Conservation (phyloP, 2,329 filamentous ascomycete genomes). For the Fusarium ramigenum region DNA sequence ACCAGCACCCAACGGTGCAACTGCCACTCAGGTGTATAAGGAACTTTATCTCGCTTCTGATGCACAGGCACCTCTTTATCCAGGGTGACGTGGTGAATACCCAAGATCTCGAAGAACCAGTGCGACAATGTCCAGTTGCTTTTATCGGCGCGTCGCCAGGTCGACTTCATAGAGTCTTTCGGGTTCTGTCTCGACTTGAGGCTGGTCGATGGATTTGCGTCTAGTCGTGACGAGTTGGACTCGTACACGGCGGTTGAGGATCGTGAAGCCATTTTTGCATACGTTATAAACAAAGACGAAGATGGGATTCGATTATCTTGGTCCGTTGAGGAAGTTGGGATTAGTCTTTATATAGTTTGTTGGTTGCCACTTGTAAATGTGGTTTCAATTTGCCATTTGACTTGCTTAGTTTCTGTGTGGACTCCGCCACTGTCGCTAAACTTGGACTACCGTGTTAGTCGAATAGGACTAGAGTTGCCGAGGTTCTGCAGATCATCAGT, state of each 20-base stretch:
- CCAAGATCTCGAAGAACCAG: not conserved
- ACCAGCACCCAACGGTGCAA: not conserved
- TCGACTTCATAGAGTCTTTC: slow-evolving; percentile 1
- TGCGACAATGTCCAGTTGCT: not conserved
- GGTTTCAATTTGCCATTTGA: not conserved
- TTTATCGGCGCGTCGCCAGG: not conserved
- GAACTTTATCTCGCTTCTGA: not conserved
- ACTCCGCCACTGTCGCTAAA: not conserved
- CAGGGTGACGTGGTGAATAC: not conserved
- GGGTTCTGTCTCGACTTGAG: not conserved
- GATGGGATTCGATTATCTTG: not conserved
- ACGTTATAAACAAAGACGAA: not conserved
- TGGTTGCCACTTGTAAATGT: not conserved
- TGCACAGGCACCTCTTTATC: not conserved
- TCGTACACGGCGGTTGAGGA: not conserved
- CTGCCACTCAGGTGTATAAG: not conserved
- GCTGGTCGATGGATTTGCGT: not conserved
- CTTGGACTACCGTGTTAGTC: not conserved
- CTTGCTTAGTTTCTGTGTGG: not conserved
- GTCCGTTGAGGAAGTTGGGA: not conserved
- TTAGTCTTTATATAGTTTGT: not conserved
- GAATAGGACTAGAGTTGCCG: not conserved
- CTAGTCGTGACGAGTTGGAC: not conserved
- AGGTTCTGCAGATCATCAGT: not conserved
- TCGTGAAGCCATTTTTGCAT: not conserved